Evolutionary conservation across 345 rosid genomes (phyloP).

Genomic region (Brassica napus): DNA sequence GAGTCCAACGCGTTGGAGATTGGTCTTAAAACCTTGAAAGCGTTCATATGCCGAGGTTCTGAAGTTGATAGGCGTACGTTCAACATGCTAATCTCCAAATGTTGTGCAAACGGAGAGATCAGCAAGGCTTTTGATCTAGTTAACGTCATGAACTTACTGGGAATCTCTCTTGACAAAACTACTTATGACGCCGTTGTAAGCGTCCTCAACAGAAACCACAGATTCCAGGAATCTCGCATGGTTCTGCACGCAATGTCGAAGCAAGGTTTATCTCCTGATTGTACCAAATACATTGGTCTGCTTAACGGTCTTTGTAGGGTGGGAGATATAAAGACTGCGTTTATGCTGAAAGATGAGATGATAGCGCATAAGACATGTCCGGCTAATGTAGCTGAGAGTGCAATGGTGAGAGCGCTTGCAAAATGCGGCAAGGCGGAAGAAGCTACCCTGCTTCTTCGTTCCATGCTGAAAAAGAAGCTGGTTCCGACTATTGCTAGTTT

Average conservation of each 20-base stretch:
- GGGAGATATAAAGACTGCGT: conserved; percentile 62
- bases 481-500: conserved; percentile 79
- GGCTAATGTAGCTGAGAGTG: conserved; percentile 72
- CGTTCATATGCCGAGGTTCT: conserved; percentile 51
- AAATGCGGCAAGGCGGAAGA: conserved; percentile 77
- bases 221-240: conserved; percentile 52
- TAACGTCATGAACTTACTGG: conserved; percentile 51
- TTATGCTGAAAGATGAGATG: conserved; percentile 74
- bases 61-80: conserved; percentile 54
- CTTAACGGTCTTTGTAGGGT: conserved; percentile 67
- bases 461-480: conserved; percentile 54
- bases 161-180: conserved; percentile 49
- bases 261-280: conserved; percentile 53
- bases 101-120: conserved; percentile 51
- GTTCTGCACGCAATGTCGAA: conserved; percentile 62
- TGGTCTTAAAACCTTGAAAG: conserved; percentile 63
- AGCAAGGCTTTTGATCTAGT: conserved; percentile 54
- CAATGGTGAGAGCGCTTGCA: conserved; percentile 85
- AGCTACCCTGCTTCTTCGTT: conserved; percentile 57
- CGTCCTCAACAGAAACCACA: conserved; percentile 53
- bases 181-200: conserved; percentile 47
- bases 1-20: conserved; percentile 58
- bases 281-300: conserved; percentile 52
- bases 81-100: conserved; percentile 60
- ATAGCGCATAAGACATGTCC: conserved; percentile 45